Percentiles rank a stretch among this genome's conserved stretches.
Conservation (phyloP, 352 stramenopile genomes). For the Globisporangium alternatum region DNA sequence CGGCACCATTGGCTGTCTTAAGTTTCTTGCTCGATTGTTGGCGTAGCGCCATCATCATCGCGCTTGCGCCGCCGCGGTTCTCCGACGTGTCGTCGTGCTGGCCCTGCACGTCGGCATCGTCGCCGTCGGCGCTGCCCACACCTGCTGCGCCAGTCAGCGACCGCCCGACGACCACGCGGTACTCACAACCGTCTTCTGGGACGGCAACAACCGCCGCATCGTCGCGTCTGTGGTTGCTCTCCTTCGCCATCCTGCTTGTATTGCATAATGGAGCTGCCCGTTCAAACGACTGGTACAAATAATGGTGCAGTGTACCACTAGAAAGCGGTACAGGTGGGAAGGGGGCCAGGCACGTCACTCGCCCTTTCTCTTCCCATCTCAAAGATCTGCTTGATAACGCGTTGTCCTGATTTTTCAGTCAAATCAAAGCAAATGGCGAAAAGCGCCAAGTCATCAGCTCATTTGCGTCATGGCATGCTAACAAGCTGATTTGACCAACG, state of each 20-base stretch:
- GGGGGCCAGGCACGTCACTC: background rate
- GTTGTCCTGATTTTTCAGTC: background rate
- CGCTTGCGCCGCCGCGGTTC: background rate
- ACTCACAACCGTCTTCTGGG: constrained; percentile 51
- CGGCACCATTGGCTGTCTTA: background rate
- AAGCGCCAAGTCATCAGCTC: background rate
- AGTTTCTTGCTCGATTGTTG: background rate
- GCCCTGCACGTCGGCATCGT: background rate
- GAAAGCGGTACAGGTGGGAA: background rate
- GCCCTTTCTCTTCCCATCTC: background rate
- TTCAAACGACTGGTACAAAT: constrained; percentile 1
- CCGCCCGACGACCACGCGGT: constrained; percentile 45
- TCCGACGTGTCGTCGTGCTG: constrained; percentile 1
- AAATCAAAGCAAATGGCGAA: background rate
- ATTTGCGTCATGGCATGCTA: no score
- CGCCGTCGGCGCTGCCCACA: background rate
- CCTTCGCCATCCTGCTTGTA: background rate
- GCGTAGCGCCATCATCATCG: constrained; percentile 10
- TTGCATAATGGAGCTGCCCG: background rate
- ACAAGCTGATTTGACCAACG: no score
- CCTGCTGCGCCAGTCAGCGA: constrained; percentile 37
- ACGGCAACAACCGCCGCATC: background rate
- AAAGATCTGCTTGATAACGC: background rate
- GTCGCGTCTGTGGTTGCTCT: background rate
- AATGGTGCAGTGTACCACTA: background rate